Conservation (phyloP, 2,329 filamentous ascomycete genomes). For the Calonectria leucothoes region DNA sequence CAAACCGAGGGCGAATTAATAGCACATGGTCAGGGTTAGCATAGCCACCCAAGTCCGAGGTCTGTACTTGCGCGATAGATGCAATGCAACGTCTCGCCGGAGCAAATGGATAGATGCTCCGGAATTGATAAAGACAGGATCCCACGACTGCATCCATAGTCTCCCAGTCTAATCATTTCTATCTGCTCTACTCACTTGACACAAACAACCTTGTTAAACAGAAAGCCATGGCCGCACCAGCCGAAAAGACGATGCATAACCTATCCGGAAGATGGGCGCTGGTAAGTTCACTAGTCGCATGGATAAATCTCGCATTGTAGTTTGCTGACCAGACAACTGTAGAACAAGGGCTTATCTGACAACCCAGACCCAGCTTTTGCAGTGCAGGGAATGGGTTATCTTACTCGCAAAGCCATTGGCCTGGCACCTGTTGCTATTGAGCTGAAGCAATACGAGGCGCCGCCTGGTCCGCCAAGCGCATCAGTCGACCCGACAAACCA, state of each 20-base stretch:
- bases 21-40: neutral
- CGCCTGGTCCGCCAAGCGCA: constrained; percentile 53
- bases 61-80: neutral
- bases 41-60: neutral
- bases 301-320: neutral
- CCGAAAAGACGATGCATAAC: neutral
- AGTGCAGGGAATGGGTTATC: constrained; percentile 78
- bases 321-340: neutral
- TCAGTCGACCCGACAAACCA: constrained; percentile 59
- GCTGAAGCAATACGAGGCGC: constrained; percentile 65
- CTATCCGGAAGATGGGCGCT: neutral
- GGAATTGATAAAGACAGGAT: neutral
- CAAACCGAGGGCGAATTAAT: neutral
- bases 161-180: neutral
- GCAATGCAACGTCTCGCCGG: neutral
- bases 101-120: neutral
- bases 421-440: constrained; percentile 76
- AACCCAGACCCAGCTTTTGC: constrained; percentile 74
- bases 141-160: neutral
- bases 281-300: neutral
- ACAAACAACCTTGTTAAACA: neutral
- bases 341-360: constrained; percentile 84
- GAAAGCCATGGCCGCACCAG: neutral
- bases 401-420: constrained; percentile 78
- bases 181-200: neutral